phyloP scores from a whole-genome alignment of 305 asterid genomes.

The Rubia peregrina region DNA sequence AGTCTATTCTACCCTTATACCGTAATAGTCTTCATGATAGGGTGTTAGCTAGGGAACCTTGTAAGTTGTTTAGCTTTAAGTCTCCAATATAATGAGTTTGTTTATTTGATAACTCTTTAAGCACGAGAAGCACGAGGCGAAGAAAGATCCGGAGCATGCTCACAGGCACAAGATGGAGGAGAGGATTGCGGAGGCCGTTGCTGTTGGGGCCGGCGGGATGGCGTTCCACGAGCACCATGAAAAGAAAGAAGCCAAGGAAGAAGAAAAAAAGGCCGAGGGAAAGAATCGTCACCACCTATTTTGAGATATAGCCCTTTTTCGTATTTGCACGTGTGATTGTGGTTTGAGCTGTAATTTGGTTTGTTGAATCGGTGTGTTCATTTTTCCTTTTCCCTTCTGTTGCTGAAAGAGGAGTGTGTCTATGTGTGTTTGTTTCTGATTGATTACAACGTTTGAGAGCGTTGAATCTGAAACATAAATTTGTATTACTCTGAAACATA shows the following conservation, averaged over 20 bases:
- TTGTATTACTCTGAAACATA: too few species aligned
- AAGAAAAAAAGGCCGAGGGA: slow-evolving; percentile 45
- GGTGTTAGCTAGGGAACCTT: too few species aligned
- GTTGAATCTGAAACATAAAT: too few species aligned
- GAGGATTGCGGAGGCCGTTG: slow-evolving; percentile 40
- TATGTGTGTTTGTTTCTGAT: too few species aligned
- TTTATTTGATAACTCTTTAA: neutral
- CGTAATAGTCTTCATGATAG: too few species aligned
- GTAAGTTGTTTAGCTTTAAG: too few species aligned
- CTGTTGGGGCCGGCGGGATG: slow-evolving; percentile 55
- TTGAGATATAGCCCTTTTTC: slow-evolving; percentile 7
- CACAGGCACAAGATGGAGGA: slow-evolving; percentile 54
- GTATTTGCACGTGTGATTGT: neutral
- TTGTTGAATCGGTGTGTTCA: neutral
- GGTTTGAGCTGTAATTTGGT: neutral
- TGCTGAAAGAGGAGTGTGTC: too few species aligned
- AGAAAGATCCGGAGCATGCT: slow-evolving; percentile 52
- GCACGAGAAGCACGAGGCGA: slow-evolving; percentile 52
- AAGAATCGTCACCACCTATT: slow-evolving; percentile 48
- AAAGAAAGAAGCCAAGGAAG: slow-evolving; percentile 46
- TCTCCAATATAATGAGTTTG: neutral
- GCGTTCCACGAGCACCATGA: slow-evolving; percentile 62
- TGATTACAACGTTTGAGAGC: too few species aligned
- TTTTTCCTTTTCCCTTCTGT: too few species aligned
- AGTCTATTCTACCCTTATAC: too few species aligned